Evolutionary conservation across 2,329 filamentous ascomycete genomes (phyloP), one percentile per base, ranked within the genome.

Genomic region (Endoconidiophora polonica): DNA sequence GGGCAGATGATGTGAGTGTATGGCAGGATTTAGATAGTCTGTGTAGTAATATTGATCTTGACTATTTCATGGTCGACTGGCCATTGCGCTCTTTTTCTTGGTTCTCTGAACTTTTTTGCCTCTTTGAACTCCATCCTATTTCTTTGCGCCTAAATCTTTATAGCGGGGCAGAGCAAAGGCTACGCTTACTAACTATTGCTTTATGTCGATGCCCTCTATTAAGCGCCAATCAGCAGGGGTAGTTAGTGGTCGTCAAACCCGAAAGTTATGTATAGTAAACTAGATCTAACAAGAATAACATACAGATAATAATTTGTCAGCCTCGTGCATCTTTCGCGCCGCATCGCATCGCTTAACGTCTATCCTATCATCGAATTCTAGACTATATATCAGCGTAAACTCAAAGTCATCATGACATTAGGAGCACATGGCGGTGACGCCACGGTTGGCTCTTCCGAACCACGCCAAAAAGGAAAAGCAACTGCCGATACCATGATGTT

Each of bases 401-500:
- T 22, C 16, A 46, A 37, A 33, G 2, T 12, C 7, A 12, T 1
- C 29, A 47, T 47, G 47, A 47, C 48, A 44, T 16, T 38, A 14
- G 47, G 44, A 22, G 42, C 43, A n/a, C 39, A 38, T 38, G 66
- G 65, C 52, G 69, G 70, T 36, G 75, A 80, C 57, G 61, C 70
- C 18, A 61, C 70, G 14, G 74, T 77, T 10, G 77, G 76, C 42
- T 71, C 74, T 14, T 71, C 76, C 55, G 71, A 68, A 36, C 73
- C 74, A 2, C 69, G 72, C 42, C 68, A 90, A 64, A 93, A 81
- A 62, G 83, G 87, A 50, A 81, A 80, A 61, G 87, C 88, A 57
- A 95, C 87, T 36, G 69, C 91, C 55, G 82, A 86, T 58, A 90
- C 87, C 26, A 72, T 96, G 58, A 76, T 77, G 83, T 85, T 71